Conservation (phyloP, 805 yeast genomes). For the Cyberlindnera veronae region DNA sequence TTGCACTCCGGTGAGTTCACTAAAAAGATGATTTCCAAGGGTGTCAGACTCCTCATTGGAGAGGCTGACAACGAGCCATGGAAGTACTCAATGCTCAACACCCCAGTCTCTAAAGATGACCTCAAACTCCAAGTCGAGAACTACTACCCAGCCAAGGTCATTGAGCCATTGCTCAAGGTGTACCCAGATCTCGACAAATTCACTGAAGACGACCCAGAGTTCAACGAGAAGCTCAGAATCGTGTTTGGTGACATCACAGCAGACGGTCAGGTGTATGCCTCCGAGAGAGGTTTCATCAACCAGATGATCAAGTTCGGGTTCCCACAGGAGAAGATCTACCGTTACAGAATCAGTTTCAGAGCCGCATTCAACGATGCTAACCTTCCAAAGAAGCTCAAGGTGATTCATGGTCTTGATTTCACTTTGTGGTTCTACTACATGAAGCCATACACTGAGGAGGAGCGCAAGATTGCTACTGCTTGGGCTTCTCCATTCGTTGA, state of each 20-base stretch:
- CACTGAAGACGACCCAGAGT: conserved; percentile 17
- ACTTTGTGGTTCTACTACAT: conserved; percentile 34
- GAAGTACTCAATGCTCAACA: conserved; percentile 30
- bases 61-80: conserved; percentile 34
- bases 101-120: conserved; percentile 30
- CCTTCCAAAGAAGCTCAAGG: conserved; percentile 27
- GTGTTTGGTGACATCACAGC: conserved; percentile 35
- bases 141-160: conserved; percentile 33
- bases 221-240: conserved; percentile 20
- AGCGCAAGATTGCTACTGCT: conserved; percentile 19
- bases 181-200: conserved; percentile 20
- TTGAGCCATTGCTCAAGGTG: conserved; percentile 26
- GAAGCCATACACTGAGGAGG: conserved; percentile 28
- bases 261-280: conserved; percentile 38
- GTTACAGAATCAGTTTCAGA: conserved; percentile 32
- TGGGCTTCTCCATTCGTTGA: conserved; percentile 32
- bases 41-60: conserved; percentile 29
- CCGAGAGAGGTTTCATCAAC: conserved; percentile 35
- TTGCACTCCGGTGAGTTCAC: conserved; percentile 30
- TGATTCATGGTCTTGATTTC: conserved; percentile 36
- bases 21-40: conserved; percentile 20
- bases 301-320: conserved; percentile 24
- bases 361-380: conserved; percentile 25
- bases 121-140: conserved; percentile 32
- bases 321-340: conserved; percentile 27